These are phyloP conservation scores for Guadua angustifolia DNA, from an alignment of 176 grass and related monocot genomes.

Conservation along the genomic window DNA sequence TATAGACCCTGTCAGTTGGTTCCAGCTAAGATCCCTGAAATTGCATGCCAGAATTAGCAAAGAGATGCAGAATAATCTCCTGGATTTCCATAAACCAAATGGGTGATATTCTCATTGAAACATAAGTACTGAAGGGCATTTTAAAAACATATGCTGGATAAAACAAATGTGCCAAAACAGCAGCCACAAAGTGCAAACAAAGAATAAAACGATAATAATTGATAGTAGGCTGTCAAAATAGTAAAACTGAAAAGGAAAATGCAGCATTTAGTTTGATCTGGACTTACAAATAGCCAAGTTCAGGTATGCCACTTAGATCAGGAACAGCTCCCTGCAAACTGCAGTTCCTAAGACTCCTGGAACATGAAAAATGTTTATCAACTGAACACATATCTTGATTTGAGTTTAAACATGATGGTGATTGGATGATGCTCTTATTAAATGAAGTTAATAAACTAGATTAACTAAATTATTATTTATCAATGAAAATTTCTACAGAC, in stretches of 20 bases:
- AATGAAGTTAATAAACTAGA: constrained; percentile 10
- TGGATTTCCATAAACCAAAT: not conserved
- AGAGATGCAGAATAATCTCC: constrained; percentile 8
- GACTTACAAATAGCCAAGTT: constrained; percentile 80
- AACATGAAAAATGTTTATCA: constrained; percentile 37
- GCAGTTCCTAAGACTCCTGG: constrained; percentile 96
- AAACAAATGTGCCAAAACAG: constrained; percentile 11
- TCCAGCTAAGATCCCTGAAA: constrained; percentile 99
- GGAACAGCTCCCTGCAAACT: constrained; percentile 83
- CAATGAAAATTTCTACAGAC: not conserved
- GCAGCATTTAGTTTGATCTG: constrained; percentile 1
- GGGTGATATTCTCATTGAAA: constrained; percentile 1
- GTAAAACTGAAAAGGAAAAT: constrained; percentile 32
- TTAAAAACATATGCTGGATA: constrained; percentile 1
- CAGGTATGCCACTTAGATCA: constrained; percentile 67
- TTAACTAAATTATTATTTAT: not conserved
- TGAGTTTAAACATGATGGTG: constrained; percentile 9
- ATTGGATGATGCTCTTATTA: constrained; percentile 15
- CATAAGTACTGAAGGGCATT: not conserved
- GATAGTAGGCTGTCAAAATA: constrained; percentile 19
- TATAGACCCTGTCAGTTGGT: constrained; percentile 79
- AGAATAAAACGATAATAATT: constrained; percentile 34
- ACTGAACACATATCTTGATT: constrained; percentile 28
- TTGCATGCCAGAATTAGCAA: constrained; percentile 26
- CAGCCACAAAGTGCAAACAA: not conserved